These are phyloP conservation scores for Boletus vermiculosoides DNA, from an alignment of 768 basidiomycete species.

Conservation along the genomic window DNA sequence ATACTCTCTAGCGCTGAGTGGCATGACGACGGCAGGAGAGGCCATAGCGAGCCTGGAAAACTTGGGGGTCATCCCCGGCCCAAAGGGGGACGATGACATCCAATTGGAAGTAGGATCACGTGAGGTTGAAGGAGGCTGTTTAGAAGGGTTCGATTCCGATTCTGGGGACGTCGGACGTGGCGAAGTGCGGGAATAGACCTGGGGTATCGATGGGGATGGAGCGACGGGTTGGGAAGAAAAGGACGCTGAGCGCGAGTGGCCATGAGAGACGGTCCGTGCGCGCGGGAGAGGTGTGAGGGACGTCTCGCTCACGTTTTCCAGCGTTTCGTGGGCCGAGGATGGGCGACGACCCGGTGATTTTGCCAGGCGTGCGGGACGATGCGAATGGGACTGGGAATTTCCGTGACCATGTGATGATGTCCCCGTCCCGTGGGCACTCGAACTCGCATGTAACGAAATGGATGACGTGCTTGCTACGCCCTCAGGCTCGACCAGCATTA, in stretches of 20 bases:
- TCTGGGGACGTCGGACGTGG: constrained; percentile 1
- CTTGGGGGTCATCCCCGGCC: constrained; percentile 27
- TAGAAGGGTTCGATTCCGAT: constrained; percentile 2
- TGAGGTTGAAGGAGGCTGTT: constrained; percentile 20
- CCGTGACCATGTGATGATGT: constrained; percentile 23
- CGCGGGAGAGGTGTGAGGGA: constrained; percentile 18
- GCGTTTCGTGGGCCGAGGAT: constrained; percentile 5
- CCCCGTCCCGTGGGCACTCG: constrained; percentile 8
- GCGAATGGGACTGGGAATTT: background rate
- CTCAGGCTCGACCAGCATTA: constrained; percentile 10
- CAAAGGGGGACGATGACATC: constrained; percentile 31
- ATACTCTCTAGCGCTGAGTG: constrained; percentile 30
- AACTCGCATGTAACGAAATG: constrained; percentile 11
- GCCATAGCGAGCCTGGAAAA: constrained; percentile 33
- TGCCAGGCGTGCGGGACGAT: constrained; percentile 9
- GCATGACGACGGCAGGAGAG: constrained; percentile 31
- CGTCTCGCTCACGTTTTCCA: constrained; percentile 1
- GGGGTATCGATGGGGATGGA: constrained; percentile 14
- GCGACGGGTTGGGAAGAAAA: background rate
- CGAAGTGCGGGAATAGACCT: constrained; percentile 16
- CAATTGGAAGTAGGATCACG: constrained; percentile 30
- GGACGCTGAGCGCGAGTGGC: constrained; percentile 21
- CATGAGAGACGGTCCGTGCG: constrained; percentile 20
- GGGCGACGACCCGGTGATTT: constrained; percentile 13
- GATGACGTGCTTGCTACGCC: constrained; percentile 26